Base-by-base conservation (phyloP, 139 green algal genomes). In the Chlamydomonas applanata region DNA sequence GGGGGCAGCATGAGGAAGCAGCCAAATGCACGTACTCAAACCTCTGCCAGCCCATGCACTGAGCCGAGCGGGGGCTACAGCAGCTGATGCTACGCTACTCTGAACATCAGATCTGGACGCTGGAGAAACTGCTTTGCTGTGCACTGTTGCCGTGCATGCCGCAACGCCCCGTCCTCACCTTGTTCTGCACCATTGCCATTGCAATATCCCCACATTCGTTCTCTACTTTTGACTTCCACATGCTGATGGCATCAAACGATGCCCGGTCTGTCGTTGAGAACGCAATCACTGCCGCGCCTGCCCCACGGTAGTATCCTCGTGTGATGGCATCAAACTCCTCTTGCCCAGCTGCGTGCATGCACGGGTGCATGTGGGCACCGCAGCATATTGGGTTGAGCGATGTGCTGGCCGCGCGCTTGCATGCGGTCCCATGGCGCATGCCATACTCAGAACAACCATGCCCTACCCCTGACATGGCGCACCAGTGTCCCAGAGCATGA, bases 281-380 rank as follows among this genome's bases (percentile, higher is more conserved):
- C 0, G 81, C 84, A 29, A 95, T 76, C 4, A 92, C 88, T 29
- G 84, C 84, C 11, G 88, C 87, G 0, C 81, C 84, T 27, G 88
- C 89, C 14, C 87, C 87, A 68, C 89, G 73, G 60, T 91, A 95
- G 68, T 94, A 95, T 0, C 81, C 87, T 1, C 87, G 78, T 14
- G 89, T 93, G 60, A 95, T 91, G 11, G 87, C 82, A 71, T 93
- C 86, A 73, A 93, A 95, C 75, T 93, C 89, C 59, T 94, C 89
- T 78, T 95, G 89, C 0, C 90, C 90, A 32, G 89, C 90, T 86
- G 75, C 68, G 40, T 19, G 11, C 11, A 11, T 11, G 40, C 40
- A 49, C 40, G 11, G 7, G 40, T 49, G 40, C 40, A 49, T 49
- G 40, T 11, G 11, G 40, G 7, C 11, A 11, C 7, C 40, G 17